A percentile compares a stretch with the other conserved stretches of the same genome.
phyloP scores from a whole-genome alignment of 2,329 filamentous ascomycete species.

The Aureobasidium namibiae region DNA sequence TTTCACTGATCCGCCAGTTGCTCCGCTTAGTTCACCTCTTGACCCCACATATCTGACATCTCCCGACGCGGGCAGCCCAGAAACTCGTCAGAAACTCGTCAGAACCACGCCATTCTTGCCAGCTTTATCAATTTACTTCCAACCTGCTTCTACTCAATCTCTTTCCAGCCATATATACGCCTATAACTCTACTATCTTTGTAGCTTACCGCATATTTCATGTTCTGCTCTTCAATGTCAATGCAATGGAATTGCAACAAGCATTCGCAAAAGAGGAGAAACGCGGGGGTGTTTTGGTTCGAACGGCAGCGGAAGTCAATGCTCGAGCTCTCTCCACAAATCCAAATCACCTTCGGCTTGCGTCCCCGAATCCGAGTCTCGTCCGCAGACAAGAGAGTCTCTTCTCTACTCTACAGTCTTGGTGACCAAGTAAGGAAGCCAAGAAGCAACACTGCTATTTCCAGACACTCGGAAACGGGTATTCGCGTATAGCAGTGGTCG shows the following conservation, averaged over 20 bases:
- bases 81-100: neutral
- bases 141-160: neutral
- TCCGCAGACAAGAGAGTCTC: neutral
- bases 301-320: neutral
- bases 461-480: too few relatives aligned
- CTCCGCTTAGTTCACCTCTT: neutral
- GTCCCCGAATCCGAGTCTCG: too few relatives aligned
- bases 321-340: slow-evolving; percentile 4
- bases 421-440: neutral
- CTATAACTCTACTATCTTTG: too few relatives aligned
- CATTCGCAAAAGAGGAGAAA: neutral
- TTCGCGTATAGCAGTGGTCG: too few relatives aligned
- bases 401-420: neutral
- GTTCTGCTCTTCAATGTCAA: too few relatives aligned
- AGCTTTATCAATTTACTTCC: neutral
- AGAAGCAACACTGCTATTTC: too few relatives aligned
- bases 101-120: neutral
- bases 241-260: neutral
- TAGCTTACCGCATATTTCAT: too few relatives aligned
- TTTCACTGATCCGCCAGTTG: neutral
- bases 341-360: too few relatives aligned
- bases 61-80: neutral
- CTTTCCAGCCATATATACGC: too few relatives aligned
- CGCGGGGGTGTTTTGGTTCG: neutral
- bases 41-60: neutral